Evolutionary conservation across 257 asterid species (phyloP).

Genomic region (Perilla frutescens): DNA sequence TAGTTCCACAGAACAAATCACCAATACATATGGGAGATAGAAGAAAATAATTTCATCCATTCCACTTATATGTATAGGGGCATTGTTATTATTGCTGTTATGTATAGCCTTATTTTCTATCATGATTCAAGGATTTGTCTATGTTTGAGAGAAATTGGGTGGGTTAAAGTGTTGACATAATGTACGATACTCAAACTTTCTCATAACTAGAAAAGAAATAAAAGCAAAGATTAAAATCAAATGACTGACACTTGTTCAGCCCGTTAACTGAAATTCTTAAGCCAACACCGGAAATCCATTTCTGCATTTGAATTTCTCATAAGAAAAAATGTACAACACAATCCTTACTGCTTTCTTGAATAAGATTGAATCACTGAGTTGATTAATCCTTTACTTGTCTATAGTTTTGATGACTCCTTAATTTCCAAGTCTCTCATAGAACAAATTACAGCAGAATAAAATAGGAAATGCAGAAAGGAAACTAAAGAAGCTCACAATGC

Average conservation of each 20-base stretch:
- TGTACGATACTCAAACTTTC: conserved; percentile 14
- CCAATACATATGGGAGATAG: not conserved
- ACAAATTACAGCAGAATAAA: conserved; percentile 12
- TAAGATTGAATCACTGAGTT: conserved; percentile 4
- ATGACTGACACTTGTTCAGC: not conserved
- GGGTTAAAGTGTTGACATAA: not conserved
- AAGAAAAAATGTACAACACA: not conserved
- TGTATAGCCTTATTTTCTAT: conserved; percentile 10
- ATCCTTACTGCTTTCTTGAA: not conserved
- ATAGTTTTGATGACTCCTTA: not conserved
- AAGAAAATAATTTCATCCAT: conserved; percentile 6
- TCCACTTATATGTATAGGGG: conserved; percentile 2
- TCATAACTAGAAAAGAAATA: conserved; percentile 1
- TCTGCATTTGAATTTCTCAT: not conserved
- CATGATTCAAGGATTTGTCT: conserved; percentile 1
- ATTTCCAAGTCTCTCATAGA: not conserved
- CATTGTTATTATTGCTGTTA: conserved; percentile 1
- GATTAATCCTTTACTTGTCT: not conserved
- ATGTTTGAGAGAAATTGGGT: conserved; percentile 5
- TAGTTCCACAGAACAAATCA: conserved; percentile 12
- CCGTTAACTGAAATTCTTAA: conserved; percentile 14
- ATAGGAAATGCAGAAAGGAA: conserved; percentile 14
- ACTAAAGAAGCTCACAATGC: conserved; percentile 65
- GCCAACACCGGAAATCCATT: conserved; percentile 4
- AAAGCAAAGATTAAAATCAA: not conserved